A percentile compares a stretch with the other conserved stretches of the same genome.
phyloP scores from a whole-genome alignment of 139 green algal species.

The Prasinococcaceae sp. region DNA sequence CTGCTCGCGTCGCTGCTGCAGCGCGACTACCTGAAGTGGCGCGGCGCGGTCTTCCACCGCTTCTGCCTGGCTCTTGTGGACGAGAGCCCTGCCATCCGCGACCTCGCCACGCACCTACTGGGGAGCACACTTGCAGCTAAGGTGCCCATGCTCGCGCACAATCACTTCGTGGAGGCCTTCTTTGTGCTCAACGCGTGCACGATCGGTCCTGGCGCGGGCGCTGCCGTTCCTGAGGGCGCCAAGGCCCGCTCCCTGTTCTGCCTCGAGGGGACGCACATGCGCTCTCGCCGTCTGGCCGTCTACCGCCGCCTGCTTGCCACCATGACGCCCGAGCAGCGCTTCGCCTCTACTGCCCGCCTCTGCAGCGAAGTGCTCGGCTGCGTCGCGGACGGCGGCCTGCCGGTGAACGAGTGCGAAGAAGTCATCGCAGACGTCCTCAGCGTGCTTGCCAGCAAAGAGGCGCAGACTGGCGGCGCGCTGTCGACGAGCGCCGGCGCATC shows the following conservation, averaged over 20 bases:
- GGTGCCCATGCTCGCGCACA: conserved; percentile 71
- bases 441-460: conserved; percentile 41
- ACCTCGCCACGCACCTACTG: conserved; percentile 37
- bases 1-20: conserved; percentile 64
- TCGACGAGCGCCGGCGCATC: too few relatives aligned
- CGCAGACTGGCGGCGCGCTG: background rate
- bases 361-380: conserved; percentile 45
- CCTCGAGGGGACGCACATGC: too few relatives aligned
- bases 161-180: conserved; percentile 76
- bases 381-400: conserved; percentile 52
- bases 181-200: conserved; percentile 69
- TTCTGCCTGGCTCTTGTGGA: conserved; percentile 72
- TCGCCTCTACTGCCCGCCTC: conserved; percentile 47
- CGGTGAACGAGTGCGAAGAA: conserved; percentile 38
- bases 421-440: conserved; percentile 60
- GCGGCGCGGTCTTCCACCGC: conserved; percentile 60
- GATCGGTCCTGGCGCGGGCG: background rate
- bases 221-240: background rate
- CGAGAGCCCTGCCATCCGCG: conserved; percentile 19
- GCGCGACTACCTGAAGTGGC: conserved; percentile 79
- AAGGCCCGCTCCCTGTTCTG: background rate
- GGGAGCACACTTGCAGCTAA: conserved; percentile 36
- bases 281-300: conserved; percentile 6
- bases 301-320: conserved; percentile 37
- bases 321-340: conserved; percentile 71